Conservation (phyloP, 1,284 basidiomycete species). For the Xerocomus nothofagi region DNA sequence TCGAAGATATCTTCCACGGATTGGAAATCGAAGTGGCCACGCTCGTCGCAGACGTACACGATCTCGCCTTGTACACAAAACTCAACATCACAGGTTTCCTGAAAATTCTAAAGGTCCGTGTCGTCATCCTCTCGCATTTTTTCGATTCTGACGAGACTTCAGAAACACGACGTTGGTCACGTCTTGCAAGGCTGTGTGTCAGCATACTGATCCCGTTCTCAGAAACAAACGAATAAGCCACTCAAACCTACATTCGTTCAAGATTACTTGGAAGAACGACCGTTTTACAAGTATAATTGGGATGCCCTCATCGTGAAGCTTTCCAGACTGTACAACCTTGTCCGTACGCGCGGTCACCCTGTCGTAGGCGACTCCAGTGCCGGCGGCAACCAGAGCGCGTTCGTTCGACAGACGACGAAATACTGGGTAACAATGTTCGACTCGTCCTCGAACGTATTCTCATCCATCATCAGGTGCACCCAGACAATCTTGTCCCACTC, state of each 20-base stretch:
- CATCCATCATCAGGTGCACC: constrained; percentile 66
- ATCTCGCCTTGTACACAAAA: constrained; percentile 93
- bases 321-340: constrained; percentile 93
- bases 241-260: constrained; percentile 79
- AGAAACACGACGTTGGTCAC: constrained; percentile 79
- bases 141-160: constrained; percentile 1
- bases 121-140: neutral
- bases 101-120: constrained; percentile 89
- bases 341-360: constrained; percentile 93
- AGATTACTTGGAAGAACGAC: constrained; percentile 91
- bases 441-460: constrained; percentile 6
- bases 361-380: constrained; percentile 92
- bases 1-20: constrained; percentile 86
- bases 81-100: constrained; percentile 98
- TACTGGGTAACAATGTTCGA: constrained; percentile 79
- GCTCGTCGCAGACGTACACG: constrained; percentile 97
- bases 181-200: neutral
- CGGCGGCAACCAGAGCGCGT: constrained; percentile 94
- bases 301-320: constrained; percentile 96
- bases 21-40: constrained; percentile 95
- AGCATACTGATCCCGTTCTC: constrained; percentile 14
- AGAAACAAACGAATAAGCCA: constrained; percentile 78
- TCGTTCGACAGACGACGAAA: constrained; percentile 97
- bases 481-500: constrained; percentile 93
- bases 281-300: constrained; percentile 95